phyloP scores from a whole-genome alignment of 2,329 filamentous ascomycete genomes.

The Ophiostoma sp. region DNA sequence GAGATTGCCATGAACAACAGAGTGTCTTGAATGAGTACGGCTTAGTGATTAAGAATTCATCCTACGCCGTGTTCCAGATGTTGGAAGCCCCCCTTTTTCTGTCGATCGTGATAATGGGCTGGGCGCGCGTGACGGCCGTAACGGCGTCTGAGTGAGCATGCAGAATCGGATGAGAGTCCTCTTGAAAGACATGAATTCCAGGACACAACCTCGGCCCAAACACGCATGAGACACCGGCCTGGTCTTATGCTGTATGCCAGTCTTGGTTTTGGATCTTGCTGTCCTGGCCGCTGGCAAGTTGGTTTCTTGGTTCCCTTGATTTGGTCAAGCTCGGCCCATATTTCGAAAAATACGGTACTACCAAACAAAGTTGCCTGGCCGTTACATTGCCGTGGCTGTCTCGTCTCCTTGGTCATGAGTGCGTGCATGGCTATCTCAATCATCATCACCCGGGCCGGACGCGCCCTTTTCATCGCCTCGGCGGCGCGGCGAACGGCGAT shows the following conservation, averaged over 20 bases:
- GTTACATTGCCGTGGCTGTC: neutral
- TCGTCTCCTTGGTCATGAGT: neutral
- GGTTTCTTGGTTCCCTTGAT: neutral
- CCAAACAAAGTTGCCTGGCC: neutral
- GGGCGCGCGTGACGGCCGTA: neutral
- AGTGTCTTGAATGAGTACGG: neutral
- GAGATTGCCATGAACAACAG: neutral
- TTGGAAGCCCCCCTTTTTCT: slow-evolving; percentile 17
- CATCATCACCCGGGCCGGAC: neutral
- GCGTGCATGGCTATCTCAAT: neutral
- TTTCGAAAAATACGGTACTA: neutral
- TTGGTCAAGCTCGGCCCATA: neutral
- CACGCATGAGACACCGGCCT: neutral
- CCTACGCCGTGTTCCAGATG: neutral
- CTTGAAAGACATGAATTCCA: neutral
- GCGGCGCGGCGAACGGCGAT: slow-evolving; percentile 16
- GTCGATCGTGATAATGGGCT: slow-evolving; percentile 21
- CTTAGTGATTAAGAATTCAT: neutral
- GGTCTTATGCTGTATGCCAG: neutral
- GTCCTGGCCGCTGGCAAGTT: neutral
- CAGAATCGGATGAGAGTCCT: neutral
- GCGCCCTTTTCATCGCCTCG: slow-evolving; percentile 6
- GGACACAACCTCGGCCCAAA: neutral
- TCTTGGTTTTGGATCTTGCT: neutral
- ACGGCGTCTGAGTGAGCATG: neutral